These are phyloP conservation scores for Wickerhamiella azymoides DNA, from an alignment of 805 yeast genomes.

Conservation along the genomic window DNA sequence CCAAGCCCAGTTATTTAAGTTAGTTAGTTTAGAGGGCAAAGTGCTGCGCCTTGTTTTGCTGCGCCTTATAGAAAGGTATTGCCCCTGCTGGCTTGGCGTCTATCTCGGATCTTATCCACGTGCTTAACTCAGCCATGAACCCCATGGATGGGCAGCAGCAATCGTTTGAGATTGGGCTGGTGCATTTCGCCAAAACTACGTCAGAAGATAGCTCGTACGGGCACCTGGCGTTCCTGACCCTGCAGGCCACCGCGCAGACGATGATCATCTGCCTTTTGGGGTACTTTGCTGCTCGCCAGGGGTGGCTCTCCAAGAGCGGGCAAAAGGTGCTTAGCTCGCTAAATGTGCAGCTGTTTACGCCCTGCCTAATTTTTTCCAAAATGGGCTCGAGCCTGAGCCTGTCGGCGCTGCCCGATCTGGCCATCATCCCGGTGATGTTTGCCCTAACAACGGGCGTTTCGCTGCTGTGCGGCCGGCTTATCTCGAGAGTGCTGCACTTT, in stretches of 20 bases:
- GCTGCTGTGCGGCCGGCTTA: conserved; percentile 42
- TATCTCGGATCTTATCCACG: background rate
- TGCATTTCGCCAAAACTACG: too few species aligned
- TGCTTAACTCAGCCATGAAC: background rate
- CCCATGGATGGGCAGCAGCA: conserved; percentile 7
- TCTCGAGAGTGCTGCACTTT: conserved; percentile 40
- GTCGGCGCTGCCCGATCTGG: conserved; percentile 63
- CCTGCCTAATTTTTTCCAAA: conserved; percentile 84
- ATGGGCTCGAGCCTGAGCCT: conserved; percentile 53
- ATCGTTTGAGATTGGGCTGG: background rate
- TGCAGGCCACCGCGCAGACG: conserved; percentile 85
- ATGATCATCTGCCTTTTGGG: conserved; percentile 79
- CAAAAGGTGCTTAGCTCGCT: conserved; percentile 64
- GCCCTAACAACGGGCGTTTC: conserved; percentile 74
- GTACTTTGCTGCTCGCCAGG: conserved; percentile 63
- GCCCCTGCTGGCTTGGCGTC: too few species aligned
- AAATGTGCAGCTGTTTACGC: conserved; percentile 88
- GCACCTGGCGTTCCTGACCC: conserved; percentile 48
- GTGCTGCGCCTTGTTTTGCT: too few species aligned
- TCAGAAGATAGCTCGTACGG: conserved; percentile 20
- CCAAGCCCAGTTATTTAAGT: conserved; percentile 3
- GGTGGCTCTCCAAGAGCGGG: conserved; percentile 54
- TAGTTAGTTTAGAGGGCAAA: background rate
- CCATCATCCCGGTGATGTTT: conserved; percentile 72
- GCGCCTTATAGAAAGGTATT: too few species aligned